A percentile compares a stretch with the other conserved stretches of the same genome.
Conservation (phyloP, 2,329 filamentous ascomycete genomes). For the Diaporthe citrichinensis region DNA sequence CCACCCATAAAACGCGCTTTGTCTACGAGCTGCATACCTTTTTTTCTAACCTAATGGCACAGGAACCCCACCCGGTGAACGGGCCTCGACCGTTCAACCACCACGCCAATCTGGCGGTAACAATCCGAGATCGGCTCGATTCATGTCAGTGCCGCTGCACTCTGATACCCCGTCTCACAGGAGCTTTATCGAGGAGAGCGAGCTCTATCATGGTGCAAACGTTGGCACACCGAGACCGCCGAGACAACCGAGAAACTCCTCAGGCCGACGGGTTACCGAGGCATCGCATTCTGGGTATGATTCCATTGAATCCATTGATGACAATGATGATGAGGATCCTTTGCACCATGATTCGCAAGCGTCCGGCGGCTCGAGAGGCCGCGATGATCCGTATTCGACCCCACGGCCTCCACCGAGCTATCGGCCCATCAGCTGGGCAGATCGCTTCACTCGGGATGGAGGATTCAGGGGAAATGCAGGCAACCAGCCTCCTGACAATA, state of each 20-base stretch:
- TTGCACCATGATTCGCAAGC: neutral
- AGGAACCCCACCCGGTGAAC: constrained; percentile 2
- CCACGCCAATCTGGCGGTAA: neutral
- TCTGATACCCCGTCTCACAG: constrained; percentile 38
- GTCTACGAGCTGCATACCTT: neutral
- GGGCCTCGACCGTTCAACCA: constrained; percentile 13
- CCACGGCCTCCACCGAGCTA: constrained; percentile 23
- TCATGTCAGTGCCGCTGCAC: constrained; percentile 25
- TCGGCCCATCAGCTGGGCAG: constrained; percentile 16
- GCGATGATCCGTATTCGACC: neutral
- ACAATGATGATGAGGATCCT: constrained; percentile 19
- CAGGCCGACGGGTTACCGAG: neutral
- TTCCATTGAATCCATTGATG: constrained; percentile 4
- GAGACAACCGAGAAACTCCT: neutral
- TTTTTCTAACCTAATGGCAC: neutral
- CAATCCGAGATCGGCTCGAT: neutral
- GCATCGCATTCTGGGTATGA: neutral
- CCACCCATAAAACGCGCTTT: neutral
- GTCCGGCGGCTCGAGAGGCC: neutral
- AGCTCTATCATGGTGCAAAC: constrained; percentile 44
- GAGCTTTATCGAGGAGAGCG: constrained; percentile 48
- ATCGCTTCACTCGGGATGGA: constrained; percentile 16
- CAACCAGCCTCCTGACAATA: neutral
- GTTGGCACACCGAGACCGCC: constrained; percentile 42
- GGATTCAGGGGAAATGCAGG: neutral